phyloP scores from a whole-genome alignment of 2,329 filamentous ascomycete species.

The Sphaerostilbella broomeana region DNA sequence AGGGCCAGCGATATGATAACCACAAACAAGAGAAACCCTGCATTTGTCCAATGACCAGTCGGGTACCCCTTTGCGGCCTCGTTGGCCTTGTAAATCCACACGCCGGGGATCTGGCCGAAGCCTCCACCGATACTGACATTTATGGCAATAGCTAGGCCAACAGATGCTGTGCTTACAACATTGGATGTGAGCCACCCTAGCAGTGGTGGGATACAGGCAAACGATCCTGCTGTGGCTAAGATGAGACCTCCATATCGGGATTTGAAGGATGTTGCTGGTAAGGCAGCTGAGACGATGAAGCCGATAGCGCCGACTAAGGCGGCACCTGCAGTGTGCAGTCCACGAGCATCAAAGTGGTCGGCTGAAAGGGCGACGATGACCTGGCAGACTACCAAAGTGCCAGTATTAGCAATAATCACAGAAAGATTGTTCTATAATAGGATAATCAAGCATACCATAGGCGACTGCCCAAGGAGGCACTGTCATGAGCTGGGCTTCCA shows the following conservation, averaged over 20 bases:
- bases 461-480: constrained; percentile 59
- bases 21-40: constrained; percentile 52
- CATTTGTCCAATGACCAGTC: constrained; percentile 64
- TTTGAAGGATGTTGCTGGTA: constrained; percentile 53
- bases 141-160: constrained; percentile 62
- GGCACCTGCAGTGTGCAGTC: constrained; percentile 36
- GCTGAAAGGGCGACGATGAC: constrained; percentile 50
- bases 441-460: constrained; percentile 35
- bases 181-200: constrained; percentile 67
- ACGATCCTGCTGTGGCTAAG: constrained; percentile 58
- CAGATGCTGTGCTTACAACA: constrained; percentile 56
- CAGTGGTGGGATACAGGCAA: constrained; percentile 62
- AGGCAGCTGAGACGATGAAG: constrained; percentile 56
- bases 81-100: constrained; percentile 65
- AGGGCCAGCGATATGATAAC: constrained; percentile 47
- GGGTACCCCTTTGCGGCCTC: constrained; percentile 57
- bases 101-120: constrained; percentile 63
- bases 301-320: constrained; percentile 40
- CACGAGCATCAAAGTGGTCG: constrained; percentile 53
- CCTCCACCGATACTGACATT: constrained; percentile 62
- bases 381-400: constrained; percentile 30
- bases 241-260: constrained; percentile 64
- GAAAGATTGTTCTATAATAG: neutral
- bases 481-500: constrained; percentile 59
- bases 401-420: neutral